Evolutionary conservation across 169 alveolate species (phyloP), one percentile per base, ranked within the genome.

Genomic region (Amoebophrya sp.): DNA sequence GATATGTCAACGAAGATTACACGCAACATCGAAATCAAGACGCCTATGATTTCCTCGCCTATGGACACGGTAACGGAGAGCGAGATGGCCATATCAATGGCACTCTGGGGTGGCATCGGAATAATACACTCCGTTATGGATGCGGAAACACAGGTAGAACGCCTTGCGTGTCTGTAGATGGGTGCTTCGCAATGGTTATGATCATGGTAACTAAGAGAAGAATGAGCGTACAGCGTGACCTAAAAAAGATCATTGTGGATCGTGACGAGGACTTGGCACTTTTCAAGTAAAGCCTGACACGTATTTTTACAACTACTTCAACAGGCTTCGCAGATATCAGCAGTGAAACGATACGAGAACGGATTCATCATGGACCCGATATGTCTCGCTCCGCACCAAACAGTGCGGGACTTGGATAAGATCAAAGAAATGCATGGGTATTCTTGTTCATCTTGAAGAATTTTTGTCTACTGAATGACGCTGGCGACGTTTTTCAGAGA

Each of bases 41-140:
- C 95, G 38, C 99, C 99, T 0, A 89, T 97, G 0, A 94, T 97
- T 33, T 96, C 98, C 36, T 95, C 99, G 1, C 98, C 99, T 10
- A 97, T 97, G 98, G 99, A 97, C 94, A 97, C 99, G 3, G 98
- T 98, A 91, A 98, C 99, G 0, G 99, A 97, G 94, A 95, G 96
- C 41, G 93, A 95, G 53, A 98, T 98, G 99, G 98, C 99, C 54
- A 96, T 96, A 38, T 98, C 96, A n/a, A 93, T 97, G 95, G 99
- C 99, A 41, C 91, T 91, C 41, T 89, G 91, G 38, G 93, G 83
- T 39, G 98, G 98, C 3, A 92, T 97, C 40, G 99, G 99, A 12
- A 93, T 97, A 78, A 96, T 97, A 54, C 99, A 97, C 95, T 95
- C 95, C 93, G 97, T 97, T 95, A 93, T 94, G 95, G 94, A 96